Conservation (phyloP, 257 asterid genomes). For the Lavandula angustifolia region DNA sequence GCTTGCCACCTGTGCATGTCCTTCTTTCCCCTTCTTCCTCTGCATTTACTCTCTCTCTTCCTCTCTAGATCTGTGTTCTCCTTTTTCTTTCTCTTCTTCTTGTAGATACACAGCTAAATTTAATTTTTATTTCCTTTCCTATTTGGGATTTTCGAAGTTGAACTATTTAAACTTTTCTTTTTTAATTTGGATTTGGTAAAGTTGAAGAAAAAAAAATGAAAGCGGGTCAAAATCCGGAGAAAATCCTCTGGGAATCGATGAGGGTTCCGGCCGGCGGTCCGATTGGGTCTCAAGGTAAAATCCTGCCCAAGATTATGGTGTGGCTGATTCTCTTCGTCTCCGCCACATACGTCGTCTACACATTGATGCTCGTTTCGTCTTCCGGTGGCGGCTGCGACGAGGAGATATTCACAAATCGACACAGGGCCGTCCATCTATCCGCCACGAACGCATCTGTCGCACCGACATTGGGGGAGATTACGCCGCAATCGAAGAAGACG, state of each 20-base stretch:
- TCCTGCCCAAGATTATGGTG: conserved; percentile 60
- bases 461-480: neutral
- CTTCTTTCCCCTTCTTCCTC: conserved; percentile 21
- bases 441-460: conserved; percentile 4
- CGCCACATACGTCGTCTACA: conserved; percentile 49
- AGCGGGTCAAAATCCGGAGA: conserved; percentile 57
- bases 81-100: neutral
- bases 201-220: conserved; percentile 47
- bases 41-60: conserved; percentile 17
- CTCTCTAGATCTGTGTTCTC: conserved; percentile 33
- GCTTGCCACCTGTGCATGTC: conserved; percentile 55
- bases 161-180: neutral
- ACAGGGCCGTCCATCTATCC: conserved; percentile 6
- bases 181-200: conserved; percentile 23
- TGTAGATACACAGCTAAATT: conserved; percentile 1
- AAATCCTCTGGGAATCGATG: conserved; percentile 67
- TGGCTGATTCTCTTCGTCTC: conserved; percentile 57
- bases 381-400: conserved; percentile 40
- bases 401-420: conserved; percentile 37
- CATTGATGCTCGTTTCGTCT: conserved; percentile 49
- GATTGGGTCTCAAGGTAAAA: conserved; percentile 40
- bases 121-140: neutral
- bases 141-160: neutral
- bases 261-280: conserved; percentile 39
- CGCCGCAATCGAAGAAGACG: conserved; percentile 23